Percentiles rank a stretch among this genome's conserved stretches.
Conservation (phyloP, 345 rosid genomes). For the Punica granatum region DNA sequence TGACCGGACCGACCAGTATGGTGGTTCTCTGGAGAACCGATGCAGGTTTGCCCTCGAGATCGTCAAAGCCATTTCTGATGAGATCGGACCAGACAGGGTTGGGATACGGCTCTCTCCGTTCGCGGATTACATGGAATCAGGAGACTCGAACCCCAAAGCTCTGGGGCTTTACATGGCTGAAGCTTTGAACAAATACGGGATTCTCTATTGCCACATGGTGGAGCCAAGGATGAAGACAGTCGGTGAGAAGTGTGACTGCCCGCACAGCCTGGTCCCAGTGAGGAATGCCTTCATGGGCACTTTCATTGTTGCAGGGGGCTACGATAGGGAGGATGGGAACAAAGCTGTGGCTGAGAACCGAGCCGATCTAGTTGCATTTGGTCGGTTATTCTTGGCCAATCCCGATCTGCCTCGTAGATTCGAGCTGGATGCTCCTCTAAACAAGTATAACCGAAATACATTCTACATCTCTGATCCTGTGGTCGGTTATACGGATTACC, state of each 20-base stretch:
- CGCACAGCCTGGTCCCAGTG: conserved; percentile 42
- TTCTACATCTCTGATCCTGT: conserved; percentile 44
- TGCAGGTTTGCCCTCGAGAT: conserved; percentile 58
- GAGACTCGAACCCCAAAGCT: conserved; percentile 56
- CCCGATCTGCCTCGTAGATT: conserved; percentile 71
- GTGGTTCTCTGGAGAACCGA: conserved; percentile 61
- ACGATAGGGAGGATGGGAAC: conserved; percentile 41
- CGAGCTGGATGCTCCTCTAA: conserved; percentile 44
- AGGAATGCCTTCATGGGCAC: conserved; percentile 61
- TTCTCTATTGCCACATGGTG: conserved; percentile 63
- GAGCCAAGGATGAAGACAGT: conserved; percentile 48
- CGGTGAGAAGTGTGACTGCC: conserved; percentile 19
- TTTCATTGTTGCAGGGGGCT: conserved; percentile 60
- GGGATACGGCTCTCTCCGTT: conserved; percentile 66
- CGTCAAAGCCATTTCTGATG: conserved; percentile 52
- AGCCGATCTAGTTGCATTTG: conserved; percentile 54
- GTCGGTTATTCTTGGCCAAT: conserved; percentile 55
- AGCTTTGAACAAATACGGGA: conserved; percentile 43
- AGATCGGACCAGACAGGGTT: conserved; percentile 68
- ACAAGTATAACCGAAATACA: conserved; percentile 39
- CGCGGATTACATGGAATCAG: conserved; percentile 39
- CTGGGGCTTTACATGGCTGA: conserved; percentile 55
- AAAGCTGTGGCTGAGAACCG: conserved; percentile 32
- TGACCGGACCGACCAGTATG: conserved; percentile 62
- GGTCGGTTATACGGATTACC: conserved; percentile 66